Percentiles rank a stretch among this genome's conserved stretches.
phyloP scores from a whole-genome alignment of 2,329 filamentous ascomycete species.

The Paraphoma sp. region DNA sequence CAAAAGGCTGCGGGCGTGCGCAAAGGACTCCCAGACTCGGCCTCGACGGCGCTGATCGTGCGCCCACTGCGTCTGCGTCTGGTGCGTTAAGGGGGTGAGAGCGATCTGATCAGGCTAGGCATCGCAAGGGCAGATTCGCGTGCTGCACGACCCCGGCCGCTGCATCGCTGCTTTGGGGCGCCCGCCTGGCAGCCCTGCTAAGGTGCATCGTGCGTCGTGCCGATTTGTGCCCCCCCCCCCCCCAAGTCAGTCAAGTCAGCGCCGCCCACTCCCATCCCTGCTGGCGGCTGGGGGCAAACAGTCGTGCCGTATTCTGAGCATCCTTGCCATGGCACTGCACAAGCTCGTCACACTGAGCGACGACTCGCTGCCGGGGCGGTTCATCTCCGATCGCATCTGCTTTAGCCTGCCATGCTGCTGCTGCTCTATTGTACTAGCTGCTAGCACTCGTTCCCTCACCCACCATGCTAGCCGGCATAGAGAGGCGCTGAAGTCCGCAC shows the following conservation, averaged over 20 bases:
- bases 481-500: conserved; percentile 28
- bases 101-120: conserved; percentile 27
- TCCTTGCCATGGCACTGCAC: conserved; percentile 22
- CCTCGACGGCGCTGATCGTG: conserved; percentile 12
- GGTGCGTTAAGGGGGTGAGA: conserved; percentile 13
- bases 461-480: conserved; percentile 32
- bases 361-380: conserved; percentile 35
- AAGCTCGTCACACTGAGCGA: conserved; percentile 30
- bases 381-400: conserved; percentile 50
- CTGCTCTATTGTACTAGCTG: conserved; percentile 4
- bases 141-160: conserved; percentile 29
- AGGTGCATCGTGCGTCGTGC: conserved; percentile 15
- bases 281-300: conserved; percentile 18
- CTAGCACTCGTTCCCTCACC: conserved; percentile 28
- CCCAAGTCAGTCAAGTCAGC: conserved; percentile 8
- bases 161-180: conserved; percentile 18
- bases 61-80: conserved; percentile 2
- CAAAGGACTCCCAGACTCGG: neutral
- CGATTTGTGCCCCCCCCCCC: conserved; percentile 4
- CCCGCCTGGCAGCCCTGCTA: conserved; percentile 6
- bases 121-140: conserved; percentile 26
- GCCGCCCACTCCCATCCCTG: conserved; percentile 16
- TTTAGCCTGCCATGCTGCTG: conserved; percentile 22
- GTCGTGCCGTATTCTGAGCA: conserved; percentile 22
- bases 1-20: conserved; percentile 2